Evolutionary conservation across 768 basidiomycete species (phyloP).

Genomic region (Mycena galericulata): DNA sequence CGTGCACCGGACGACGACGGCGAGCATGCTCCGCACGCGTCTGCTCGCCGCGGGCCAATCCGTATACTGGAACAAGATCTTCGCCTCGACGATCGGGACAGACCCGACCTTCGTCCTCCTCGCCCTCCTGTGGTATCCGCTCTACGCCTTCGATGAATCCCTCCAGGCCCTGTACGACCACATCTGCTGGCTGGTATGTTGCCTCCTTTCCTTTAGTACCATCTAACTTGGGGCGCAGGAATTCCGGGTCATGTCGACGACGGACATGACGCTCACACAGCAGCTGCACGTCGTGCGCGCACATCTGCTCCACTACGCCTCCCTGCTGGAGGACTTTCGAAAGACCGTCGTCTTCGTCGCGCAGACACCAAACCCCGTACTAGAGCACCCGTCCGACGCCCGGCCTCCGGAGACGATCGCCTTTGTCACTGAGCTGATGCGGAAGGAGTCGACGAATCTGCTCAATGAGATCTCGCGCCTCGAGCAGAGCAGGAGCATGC

Average conservation of each 20-base stretch:
- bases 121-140: conserved; percentile 66
- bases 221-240: conserved; percentile 52
- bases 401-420: conserved; percentile 19
- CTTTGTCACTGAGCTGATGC: conserved; percentile 41
- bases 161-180: conserved; percentile 64
- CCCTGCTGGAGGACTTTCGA: conserved; percentile 64
- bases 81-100: conserved; percentile 42
- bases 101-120: conserved; percentile 70
- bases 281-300: conserved; percentile 69
- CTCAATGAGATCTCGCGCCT: conserved; percentile 63
- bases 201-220: conserved; percentile 19
- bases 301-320: conserved; percentile 66
- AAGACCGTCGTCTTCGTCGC: conserved; percentile 64
- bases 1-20: conserved; percentile 50
- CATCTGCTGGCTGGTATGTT: conserved; percentile 58
- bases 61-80: conserved; percentile 61
- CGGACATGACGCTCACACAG: conserved; percentile 58
- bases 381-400: conserved; percentile 41
- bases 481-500: conserved; percentile 54
- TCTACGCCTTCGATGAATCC: conserved; percentile 73
- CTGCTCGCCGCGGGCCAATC: conserved; percentile 52
- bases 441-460: conserved; percentile 60
- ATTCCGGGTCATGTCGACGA: conserved; percentile 52
- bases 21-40: conserved; percentile 49
- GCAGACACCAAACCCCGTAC: conserved; percentile 61